Percentiles rank a stretch among this genome's conserved stretches.
These are phyloP conservation scores for Stemphylium vesicarium DNA, from an alignment of 2,329 filamentous ascomycete species.

Conservation along the genomic window DNA sequence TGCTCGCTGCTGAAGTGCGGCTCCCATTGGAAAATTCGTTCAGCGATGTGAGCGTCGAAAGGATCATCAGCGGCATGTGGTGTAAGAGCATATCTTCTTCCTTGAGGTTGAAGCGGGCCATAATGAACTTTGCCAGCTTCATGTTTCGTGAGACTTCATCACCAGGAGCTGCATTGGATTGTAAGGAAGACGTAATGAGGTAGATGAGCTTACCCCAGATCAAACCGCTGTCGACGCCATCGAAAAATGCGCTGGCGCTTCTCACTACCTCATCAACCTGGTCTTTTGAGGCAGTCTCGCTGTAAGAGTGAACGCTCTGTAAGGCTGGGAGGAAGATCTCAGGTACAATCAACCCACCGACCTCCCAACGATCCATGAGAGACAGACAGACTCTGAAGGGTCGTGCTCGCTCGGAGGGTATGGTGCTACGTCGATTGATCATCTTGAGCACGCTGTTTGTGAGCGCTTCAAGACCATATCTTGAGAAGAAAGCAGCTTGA, in stretches of 20 bases:
- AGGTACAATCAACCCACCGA: conserved; percentile 86
- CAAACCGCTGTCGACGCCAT: conserved; percentile 91
- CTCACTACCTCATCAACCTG: conserved; percentile 86
- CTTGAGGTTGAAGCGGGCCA: conserved; percentile 86
- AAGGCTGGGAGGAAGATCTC: conserved; percentile 88
- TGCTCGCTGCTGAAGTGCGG: conserved; percentile 10
- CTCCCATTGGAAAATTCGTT: conserved; percentile 38
- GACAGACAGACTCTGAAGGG: conserved; percentile 93
- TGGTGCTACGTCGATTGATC: conserved; percentile 65
- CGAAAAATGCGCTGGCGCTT: conserved; percentile 95
- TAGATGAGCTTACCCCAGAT: conserved; percentile 85
- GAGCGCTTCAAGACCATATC: conserved; percentile 76
- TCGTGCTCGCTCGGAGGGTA: conserved; percentile 73
- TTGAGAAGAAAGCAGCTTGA: conserved; percentile 75
- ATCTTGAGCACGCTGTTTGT: conserved; percentile 77
- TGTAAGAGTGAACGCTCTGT: conserved; percentile 77
- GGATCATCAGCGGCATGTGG: conserved; percentile 77
- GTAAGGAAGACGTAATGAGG: conserved; percentile 62
- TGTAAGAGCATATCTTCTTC: conserved; percentile 95
- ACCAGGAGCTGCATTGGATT: conserved; percentile 56
- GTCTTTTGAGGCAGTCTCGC: conserved; percentile 67
- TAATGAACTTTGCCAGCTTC: conserved; percentile 78
- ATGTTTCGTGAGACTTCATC: conserved; percentile 66
- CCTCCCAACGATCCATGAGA: conserved; percentile 98
- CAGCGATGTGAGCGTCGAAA: conserved; percentile 65